Percentiles rank a stretch among this genome's conserved stretches.
phyloP scores from a whole-genome alignment of 1,139 yeast genomes.

The Blastobotrys petasosporus region DNA sequence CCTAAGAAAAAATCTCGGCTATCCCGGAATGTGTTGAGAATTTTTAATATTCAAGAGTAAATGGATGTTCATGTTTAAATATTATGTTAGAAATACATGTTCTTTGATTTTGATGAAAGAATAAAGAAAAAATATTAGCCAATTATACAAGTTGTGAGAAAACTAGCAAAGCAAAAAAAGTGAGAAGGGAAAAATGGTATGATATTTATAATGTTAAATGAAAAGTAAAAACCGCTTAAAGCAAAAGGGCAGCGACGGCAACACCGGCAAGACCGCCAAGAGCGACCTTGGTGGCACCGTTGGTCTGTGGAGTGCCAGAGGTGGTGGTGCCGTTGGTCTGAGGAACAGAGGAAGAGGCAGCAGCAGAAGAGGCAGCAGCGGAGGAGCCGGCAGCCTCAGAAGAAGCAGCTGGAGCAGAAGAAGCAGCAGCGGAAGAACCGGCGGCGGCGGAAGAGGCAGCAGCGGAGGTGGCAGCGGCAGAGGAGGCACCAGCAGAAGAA shows the following conservation, averaged over 20 bases:
- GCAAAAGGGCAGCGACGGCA: slow-evolving; percentile 8
- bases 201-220: no score
- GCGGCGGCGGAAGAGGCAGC: slow-evolving; percentile 1
- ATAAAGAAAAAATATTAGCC: no score
- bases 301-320: slow-evolving; percentile 1
- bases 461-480: slow-evolving; percentile 1
- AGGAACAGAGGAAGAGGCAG: neutral
- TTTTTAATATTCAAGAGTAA: no score
- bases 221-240: neutral
- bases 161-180: no score
- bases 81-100: no score
- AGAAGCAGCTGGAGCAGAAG: slow-evolving; percentile 3
- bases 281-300: slow-evolving; percentile 8
- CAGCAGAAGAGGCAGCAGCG: neutral
- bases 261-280: slow-evolving; percentile 10
- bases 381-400: slow-evolving; percentile 3
- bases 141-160: no score
- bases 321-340: neutral
- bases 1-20: no score
- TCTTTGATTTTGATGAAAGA: no score
- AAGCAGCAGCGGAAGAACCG: neutral
- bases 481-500: slow-evolving; percentile 1
- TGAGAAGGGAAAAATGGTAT: no score
- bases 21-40: no score
- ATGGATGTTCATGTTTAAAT: no score